Conservation (phyloP, 2,329 filamentous ascomycete genomes). For the Paracoccidioides lutzii region DNA sequence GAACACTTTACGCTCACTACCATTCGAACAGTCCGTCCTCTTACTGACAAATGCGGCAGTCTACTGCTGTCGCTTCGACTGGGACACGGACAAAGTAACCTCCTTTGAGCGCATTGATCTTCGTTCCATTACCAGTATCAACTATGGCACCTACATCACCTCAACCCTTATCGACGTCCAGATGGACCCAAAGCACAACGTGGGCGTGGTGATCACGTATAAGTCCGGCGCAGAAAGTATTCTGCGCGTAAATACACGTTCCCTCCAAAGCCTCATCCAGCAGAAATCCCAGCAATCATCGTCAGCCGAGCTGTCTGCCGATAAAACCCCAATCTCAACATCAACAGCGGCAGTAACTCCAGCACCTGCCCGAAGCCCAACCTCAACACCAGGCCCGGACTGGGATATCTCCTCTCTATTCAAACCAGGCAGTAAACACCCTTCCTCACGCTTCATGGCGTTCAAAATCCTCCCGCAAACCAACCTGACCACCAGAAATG, state of each 20-base stretch:
- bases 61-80: slow-evolving; percentile 86
- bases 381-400: slow-evolving; percentile 13
- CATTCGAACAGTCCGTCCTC: slow-evolving; percentile 79
- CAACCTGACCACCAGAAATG: slow-evolving; percentile 15
- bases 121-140: slow-evolving; percentile 57
- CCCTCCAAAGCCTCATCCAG: slow-evolving; percentile 49
- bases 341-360: no score
- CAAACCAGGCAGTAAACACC: slow-evolving; percentile 16
- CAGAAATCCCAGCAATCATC: slow-evolving; percentile 13
- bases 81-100: slow-evolving; percentile 86
- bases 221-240: slow-evolving; percentile 57
- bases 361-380: no score
- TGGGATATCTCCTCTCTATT: slow-evolving; percentile 34
- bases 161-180: slow-evolving; percentile 69
- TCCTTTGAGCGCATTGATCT: slow-evolving; percentile 81
- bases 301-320: neutral
- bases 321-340: neutral
- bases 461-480: slow-evolving; percentile 32
- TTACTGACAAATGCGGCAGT: slow-evolving; percentile 73
- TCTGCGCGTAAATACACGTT: slow-evolving; percentile 72
- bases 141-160: slow-evolving; percentile 78
- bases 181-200: slow-evolving; percentile 63
- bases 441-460: slow-evolving; percentile 26
- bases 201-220: slow-evolving; percentile 73
- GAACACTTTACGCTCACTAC: slow-evolving; percentile 55